phyloP scores from a whole-genome alignment of 202 grass and related monocot species.

The Dendrocalamus latiflorus region DNA sequence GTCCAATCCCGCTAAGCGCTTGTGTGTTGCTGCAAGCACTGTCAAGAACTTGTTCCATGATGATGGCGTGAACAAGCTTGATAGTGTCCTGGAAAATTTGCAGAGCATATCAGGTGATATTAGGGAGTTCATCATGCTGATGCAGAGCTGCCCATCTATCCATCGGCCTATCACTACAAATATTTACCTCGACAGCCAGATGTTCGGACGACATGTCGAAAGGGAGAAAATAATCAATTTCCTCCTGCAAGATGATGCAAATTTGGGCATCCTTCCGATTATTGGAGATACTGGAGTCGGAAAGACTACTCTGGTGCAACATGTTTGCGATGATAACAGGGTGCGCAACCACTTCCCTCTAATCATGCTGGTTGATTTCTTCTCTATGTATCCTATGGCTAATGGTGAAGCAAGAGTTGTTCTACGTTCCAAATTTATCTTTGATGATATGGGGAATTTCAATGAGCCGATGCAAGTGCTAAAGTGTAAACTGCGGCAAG shows the following conservation, averaged over 20 bases:
- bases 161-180: background rate
- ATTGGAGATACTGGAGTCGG: constrained; percentile 21
- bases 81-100: background rate
- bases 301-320: constrained; percentile 52
- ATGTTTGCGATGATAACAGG: constrained; percentile 33
- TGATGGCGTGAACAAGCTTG: background rate
- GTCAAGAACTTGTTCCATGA: too few relatives aligned
- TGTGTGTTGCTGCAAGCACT: too few relatives aligned
- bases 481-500: too few relatives aligned
- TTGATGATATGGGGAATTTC: too few relatives aligned
- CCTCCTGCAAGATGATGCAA: background rate
- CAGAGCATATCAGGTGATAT: background rate
- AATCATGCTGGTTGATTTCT: constrained; percentile 26
- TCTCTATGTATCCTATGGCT: background rate
- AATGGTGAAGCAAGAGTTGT: background rate
- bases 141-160: background rate
- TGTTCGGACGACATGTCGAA: constrained; percentile 24
- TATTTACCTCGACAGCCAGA: background rate
- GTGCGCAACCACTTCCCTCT: constrained; percentile 30
- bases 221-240: constrained; percentile 27
- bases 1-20: too few relatives aligned
- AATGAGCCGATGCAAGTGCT: too few relatives aligned
- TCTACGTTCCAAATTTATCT: background rate
- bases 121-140: background rate
- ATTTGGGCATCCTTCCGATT: too few relatives aligned